Evolutionary conservation across 2,329 filamentous ascomycete species (phyloP), one percentile per base, ranked within the genome.

Genomic region (Ramichloridium luteum): DNA sequence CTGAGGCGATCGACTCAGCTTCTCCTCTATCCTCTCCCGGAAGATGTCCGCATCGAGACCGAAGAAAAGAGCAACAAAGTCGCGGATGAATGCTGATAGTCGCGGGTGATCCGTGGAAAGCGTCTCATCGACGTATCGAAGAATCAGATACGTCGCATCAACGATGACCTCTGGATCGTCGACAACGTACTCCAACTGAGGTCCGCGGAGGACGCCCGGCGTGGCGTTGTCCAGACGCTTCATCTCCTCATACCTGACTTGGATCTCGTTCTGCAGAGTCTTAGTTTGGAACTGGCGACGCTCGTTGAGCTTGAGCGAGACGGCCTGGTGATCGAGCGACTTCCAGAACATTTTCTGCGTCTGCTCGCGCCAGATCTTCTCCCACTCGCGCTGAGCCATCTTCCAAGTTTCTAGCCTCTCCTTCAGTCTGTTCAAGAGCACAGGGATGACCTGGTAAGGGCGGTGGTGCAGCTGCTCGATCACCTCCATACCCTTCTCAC

Each of bases 391-490:
- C 66, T 82, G 86, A 4, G 84, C 88, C 45, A 92, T 86, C 43
- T 93, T 84, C 90, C 90, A 98, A 50, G 96, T 86, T 56, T 98
- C 90, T 27, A 92, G 78, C 55, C 96, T 94, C 49, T 92, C 83
- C 61, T 96, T 96, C 46, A 98, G 69, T 9, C 90, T 74, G 31
- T 82, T 79, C 38, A 98, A 65, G 16, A 98, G 72, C 22, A 96
- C 76, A 0, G 90, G 90, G 2, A 98, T 75, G 3, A 96, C 86
- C 23, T 77, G 77, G 49, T 81, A 86, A 0, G 90, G 90, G 33
- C 81, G 72, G 25, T 68, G 68, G 53, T 93, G 92, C 61, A 98
- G 76, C 50, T 93, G 80, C 30, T 80, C 77, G 34, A 93, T 82
- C 28, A 96, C 85, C 32, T 84, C 77, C 25, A 77, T 74, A 10